phyloP scores from a whole-genome alignment of 371 early-diverging fungal genomes.

The Polyrhizophydium stewartii region DNA sequence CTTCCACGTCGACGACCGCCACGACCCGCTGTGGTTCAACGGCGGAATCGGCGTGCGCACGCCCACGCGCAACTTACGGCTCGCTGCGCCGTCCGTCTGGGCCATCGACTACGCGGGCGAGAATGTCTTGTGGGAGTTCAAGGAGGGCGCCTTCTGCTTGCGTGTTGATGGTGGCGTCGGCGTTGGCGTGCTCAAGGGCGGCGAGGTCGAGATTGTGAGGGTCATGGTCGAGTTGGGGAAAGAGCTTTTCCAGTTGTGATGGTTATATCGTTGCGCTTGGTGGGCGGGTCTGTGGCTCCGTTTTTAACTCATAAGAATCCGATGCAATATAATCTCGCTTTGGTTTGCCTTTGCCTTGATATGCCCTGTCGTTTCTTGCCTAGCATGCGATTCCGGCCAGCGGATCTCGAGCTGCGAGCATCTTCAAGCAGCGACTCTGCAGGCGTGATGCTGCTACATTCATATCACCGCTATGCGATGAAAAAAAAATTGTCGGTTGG shows the following conservation, averaged over 20 bases:
- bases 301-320: too few species aligned
- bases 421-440: too few species aligned
- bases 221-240: neutral
- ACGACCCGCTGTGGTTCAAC: conserved; percentile 34
- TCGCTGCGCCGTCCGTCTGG: conserved; percentile 7
- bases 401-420: too few species aligned
- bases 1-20: conserved; percentile 29
- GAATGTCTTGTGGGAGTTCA: conserved; percentile 18
- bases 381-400: too few species aligned
- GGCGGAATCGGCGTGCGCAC: conserved; percentile 24
- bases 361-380: too few species aligned
- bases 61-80: neutral
- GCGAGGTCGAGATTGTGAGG: neutral
- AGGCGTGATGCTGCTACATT: too few species aligned
- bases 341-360: too few species aligned
- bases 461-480: too few species aligned
- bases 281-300: too few species aligned
- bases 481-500: too few species aligned
- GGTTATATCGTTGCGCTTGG: too few species aligned
- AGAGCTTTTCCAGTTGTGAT: conserved; percentile 1
- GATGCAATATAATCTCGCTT: too few species aligned
- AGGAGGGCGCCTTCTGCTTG: conserved; percentile 21
- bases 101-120: conserved; percentile 10
- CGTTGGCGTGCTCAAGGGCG: neutral
- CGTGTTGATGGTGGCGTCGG: neutral